phyloP scores from a whole-genome alignment of 2,329 filamentous ascomycete genomes.

The Ophiobolus disseminans region DNA sequence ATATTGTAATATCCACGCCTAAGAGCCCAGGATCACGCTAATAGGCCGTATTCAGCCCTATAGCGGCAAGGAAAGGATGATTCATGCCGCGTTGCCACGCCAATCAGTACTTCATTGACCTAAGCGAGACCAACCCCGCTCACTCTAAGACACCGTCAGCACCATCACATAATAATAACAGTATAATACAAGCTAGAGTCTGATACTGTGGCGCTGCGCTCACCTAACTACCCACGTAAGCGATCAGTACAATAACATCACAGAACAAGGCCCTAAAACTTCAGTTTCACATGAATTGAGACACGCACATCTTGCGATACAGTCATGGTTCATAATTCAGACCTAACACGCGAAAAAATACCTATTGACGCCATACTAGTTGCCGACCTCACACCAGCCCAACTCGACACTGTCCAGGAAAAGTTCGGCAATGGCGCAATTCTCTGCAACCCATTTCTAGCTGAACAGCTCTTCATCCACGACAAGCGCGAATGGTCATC shows the following conservation, averaged over 20 bases:
- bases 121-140: neutral
- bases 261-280: no score
- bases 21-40: neutral
- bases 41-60: neutral
- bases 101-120: neutral
- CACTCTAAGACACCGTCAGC: neutral
- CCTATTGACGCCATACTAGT: constrained; percentile 5
- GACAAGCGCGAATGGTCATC: constrained; percentile 8
- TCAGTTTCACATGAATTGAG: no score
- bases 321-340: constrained; percentile 8
- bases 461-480: constrained; percentile 13
- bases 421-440: constrained; percentile 12
- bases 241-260: neutral
- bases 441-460: neutral
- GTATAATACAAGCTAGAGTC: neutral
- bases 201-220: neutral
- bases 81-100: neutral
- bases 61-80: neutral
- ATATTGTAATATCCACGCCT: neutral
- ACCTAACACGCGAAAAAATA: neutral
- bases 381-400: constrained; percentile 8
- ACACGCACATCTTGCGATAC: no score
- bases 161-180: neutral
- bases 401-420: constrained; percentile 14
- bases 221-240: neutral